Evolutionary conservation across 495 filamentous ascomycete genomes (phyloP).

Genomic region (Lichenothelia convexa): DNA sequence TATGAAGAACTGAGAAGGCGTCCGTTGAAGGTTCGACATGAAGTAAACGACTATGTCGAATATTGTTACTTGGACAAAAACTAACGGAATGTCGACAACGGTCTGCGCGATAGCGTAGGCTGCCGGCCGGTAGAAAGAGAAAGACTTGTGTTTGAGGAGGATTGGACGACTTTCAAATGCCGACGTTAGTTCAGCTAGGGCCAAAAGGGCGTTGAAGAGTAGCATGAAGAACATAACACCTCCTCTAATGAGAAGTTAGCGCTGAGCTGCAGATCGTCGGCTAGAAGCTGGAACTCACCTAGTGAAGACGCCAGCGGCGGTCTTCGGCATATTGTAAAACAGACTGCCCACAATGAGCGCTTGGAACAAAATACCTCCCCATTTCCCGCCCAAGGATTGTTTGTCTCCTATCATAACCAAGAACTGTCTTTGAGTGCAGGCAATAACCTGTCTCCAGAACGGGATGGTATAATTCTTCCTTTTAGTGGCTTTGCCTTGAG

Average conservation of each 20-base stretch:
- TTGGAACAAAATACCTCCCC: constrained; percentile 48
- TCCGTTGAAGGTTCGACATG: constrained; percentile 48
- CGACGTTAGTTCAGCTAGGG: constrained; percentile 55
- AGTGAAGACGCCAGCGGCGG: constrained; percentile 34
- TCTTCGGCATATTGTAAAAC: constrained; percentile 52
- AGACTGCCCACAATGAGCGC: constrained; percentile 59
- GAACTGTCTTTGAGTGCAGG: constrained; percentile 49
- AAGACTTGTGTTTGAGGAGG: constrained; percentile 66
- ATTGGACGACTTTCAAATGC: constrained; percentile 55
- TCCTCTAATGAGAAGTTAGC: constrained; percentile 17
- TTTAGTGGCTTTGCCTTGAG: constrained; percentile 28
- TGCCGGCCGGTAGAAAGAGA: constrained; percentile 67
- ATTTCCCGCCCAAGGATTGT: constrained; percentile 32
- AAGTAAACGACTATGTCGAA: constrained; percentile 68
- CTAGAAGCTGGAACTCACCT: constrained; percentile 35
- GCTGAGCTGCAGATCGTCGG: constrained; percentile 5
- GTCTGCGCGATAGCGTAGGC: constrained; percentile 65
- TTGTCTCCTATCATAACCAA: constrained; percentile 45
- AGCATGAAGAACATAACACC: constrained; percentile 56
- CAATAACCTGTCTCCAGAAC: constrained; percentile 47
- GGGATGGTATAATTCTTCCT: constrained; percentile 51
- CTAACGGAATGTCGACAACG: constrained; percentile 54
- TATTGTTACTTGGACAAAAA: constrained; percentile 47
- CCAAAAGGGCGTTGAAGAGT: constrained; percentile 65
- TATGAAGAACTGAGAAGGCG: constrained; percentile 73